Conservation (phyloP, 1,139 yeast species). For the Candida neerlandica region DNA sequence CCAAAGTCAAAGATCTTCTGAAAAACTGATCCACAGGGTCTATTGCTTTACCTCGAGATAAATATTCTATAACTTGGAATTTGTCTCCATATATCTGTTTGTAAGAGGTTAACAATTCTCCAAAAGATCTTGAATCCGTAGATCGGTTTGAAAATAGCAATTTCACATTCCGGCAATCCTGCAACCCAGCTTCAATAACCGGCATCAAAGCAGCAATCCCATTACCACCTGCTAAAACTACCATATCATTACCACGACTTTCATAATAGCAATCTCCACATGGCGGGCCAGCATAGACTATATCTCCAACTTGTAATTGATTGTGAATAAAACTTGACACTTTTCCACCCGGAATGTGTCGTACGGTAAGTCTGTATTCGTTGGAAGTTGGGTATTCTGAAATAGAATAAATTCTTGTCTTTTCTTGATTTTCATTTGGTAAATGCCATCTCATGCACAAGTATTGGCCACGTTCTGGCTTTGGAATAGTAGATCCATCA, state of each 20-base stretch:
- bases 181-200: slow-evolving; percentile 44
- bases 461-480: slow-evolving; percentile 61
- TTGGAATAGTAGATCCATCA: slow-evolving; percentile 37
- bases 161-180: slow-evolving; percentile 27
- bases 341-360: slow-evolving; percentile 46
- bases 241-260: slow-evolving; percentile 34
- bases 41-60: slow-evolving; percentile 16
- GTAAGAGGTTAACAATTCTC: slow-evolving; percentile 22
- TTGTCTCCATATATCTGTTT: slow-evolving; percentile 19
- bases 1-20: slow-evolving; percentile 1
- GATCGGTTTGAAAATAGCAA: slow-evolving; percentile 33
- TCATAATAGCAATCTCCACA: slow-evolving; percentile 53
- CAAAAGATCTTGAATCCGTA: slow-evolving; percentile 29
- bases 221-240: slow-evolving; percentile 61
- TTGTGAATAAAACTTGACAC: slow-evolving; percentile 58
- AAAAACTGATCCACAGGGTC: slow-evolving; percentile 11
- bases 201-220: slow-evolving; percentile 69
- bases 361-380: slow-evolving; percentile 57
- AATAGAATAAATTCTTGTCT: slow-evolving; percentile 56
- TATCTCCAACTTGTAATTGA: slow-evolving; percentile 50
- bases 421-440: slow-evolving; percentile 32
- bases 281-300: slow-evolving; percentile 57
- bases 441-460: slow-evolving; percentile 50
- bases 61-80: slow-evolving; percentile 26
- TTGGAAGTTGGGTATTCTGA: slow-evolving; percentile 34